These are phyloP conservation scores for Hypoxylon sp. DNA, from an alignment of 2,329 filamentous ascomycete genomes.

Conservation along the genomic window DNA sequence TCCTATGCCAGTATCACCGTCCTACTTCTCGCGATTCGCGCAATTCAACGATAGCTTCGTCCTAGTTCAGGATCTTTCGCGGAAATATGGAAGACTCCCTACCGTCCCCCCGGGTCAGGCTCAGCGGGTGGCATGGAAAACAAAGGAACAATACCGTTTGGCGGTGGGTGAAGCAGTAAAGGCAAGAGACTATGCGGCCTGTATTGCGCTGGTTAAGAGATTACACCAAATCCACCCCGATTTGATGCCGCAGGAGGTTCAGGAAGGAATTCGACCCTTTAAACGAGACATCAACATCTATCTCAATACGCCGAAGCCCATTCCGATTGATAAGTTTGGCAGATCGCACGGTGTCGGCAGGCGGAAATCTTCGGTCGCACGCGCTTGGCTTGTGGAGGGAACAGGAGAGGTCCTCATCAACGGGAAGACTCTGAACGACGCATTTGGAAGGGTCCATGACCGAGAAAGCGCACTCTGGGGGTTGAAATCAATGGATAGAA, in stretches of 20 bases:
- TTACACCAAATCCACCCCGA: conserved; percentile 88
- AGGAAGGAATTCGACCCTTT: conserved; percentile 74
- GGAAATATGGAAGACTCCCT: conserved; percentile 80
- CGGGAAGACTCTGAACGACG: conserved; percentile 83
- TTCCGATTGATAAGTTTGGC: conserved; percentile 80
- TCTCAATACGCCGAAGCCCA: conserved; percentile 72
- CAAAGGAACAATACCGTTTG: conserved; percentile 79
- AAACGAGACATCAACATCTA: conserved; percentile 80
- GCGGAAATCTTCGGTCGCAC: conserved; percentile 88
- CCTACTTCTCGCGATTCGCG: conserved; percentile 93
- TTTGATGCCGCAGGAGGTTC: conserved; percentile 79
- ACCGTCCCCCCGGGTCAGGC: conserved; percentile 73
- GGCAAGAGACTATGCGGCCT: conserved; percentile 81
- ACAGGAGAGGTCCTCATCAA: conserved; percentile 92
- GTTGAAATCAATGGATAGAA: conserved; percentile 81
- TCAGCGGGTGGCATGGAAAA: conserved; percentile 84
- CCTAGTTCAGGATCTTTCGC: conserved; percentile 76
- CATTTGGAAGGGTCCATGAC: conserved; percentile 90
- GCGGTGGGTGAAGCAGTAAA: conserved; percentile 79
- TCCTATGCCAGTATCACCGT: conserved; percentile 84
- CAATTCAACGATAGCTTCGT: conserved; percentile 89
- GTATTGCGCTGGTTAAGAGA: conserved; percentile 80
- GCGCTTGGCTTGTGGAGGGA: conserved; percentile 91
- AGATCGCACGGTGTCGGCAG: conserved; percentile 84
- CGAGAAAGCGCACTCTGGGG: conserved; percentile 95